phyloP scores from a whole-genome alignment of 1,139 yeast species.

The Diutina sp. region DNA sequence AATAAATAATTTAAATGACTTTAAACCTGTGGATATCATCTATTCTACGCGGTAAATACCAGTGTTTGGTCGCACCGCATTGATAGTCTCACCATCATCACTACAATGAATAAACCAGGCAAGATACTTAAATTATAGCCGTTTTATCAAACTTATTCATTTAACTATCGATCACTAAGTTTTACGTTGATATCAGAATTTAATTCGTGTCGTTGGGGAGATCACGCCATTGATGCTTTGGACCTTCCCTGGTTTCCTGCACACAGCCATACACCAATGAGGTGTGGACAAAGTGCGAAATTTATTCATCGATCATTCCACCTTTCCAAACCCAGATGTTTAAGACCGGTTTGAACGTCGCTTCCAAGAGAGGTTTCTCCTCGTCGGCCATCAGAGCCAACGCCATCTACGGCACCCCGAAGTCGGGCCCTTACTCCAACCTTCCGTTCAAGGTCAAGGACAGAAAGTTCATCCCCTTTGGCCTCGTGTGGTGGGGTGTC shows the following conservation, averaged over 20 bases:
- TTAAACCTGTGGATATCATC: too few relatives aligned
- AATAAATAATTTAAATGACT: too few relatives aligned
- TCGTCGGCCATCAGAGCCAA: background rate
- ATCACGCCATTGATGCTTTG: background rate
- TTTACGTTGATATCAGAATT: too few relatives aligned
- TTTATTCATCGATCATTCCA: background rate
- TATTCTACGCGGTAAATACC: too few relatives aligned
- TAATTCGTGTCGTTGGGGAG: background rate
- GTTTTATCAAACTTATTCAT: too few relatives aligned
- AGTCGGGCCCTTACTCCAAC: slow-evolving; percentile 84
- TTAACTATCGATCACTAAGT: too few relatives aligned
- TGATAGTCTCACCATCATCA: too few relatives aligned
- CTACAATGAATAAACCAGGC: too few relatives aligned
- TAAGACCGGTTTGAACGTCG: slow-evolving; percentile 2
- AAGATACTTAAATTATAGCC: too few relatives aligned
- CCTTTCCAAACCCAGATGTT: background rate
- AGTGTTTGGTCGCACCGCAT: too few relatives aligned
- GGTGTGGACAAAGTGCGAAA: background rate
- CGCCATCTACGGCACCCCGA: slow-evolving; percentile 28
- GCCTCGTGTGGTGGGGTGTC: slow-evolving; percentile 68
- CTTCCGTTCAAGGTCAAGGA: slow-evolving; percentile 87
- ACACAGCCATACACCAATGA: background rate
- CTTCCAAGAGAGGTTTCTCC: background rate
- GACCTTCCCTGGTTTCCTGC: background rate
- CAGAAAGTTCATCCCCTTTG: slow-evolving; percentile 74